These are phyloP conservation scores for Cynara cardunculus DNA, from an alignment of 129 eudicot species.

Conservation along the genomic window DNA sequence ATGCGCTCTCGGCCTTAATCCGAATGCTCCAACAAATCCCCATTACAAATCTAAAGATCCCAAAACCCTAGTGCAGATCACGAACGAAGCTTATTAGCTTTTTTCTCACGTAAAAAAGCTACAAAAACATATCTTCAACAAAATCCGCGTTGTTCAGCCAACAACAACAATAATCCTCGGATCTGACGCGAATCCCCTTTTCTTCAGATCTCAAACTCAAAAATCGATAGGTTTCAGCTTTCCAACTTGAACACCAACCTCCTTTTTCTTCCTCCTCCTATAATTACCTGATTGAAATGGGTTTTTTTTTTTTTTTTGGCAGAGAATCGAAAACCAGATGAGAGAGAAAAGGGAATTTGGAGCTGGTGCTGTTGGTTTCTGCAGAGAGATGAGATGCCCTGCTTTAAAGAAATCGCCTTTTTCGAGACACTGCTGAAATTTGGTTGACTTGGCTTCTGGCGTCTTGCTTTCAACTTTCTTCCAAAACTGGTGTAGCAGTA, in stretches of 20 bases:
- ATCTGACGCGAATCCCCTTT: slow-evolving; percentile 22
- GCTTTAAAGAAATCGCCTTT: neutral
- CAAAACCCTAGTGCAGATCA: slow-evolving; percentile 11
- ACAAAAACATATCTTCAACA: slow-evolving; percentile 17
- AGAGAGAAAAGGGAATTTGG: slow-evolving; percentile 12
- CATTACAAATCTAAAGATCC: slow-evolving; percentile 37
- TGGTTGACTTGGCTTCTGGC: slow-evolving; percentile 28
- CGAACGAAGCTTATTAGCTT: slow-evolving; percentile 7
- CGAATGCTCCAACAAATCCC: slow-evolving; percentile 78
- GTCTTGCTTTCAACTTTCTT: slow-evolving; percentile 25
- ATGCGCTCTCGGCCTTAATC: slow-evolving; percentile 57
- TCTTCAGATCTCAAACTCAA: slow-evolving; percentile 14
- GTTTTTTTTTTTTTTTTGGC: neutral
- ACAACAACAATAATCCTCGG: slow-evolving; percentile 29
- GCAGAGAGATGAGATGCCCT: slow-evolving; percentile 21
- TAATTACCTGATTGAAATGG: neutral
- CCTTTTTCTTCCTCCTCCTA: neutral
- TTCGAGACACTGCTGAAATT: slow-evolving; percentile 23
- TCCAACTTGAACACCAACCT: neutral
- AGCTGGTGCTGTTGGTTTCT: slow-evolving; percentile 8
- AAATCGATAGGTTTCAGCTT: slow-evolving; percentile 26
- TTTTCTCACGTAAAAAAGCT: neutral
- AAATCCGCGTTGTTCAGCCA: slow-evolving; percentile 9
- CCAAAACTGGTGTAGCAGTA: slow-evolving; percentile 19
- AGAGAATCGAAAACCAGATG: neutral